Evolutionary conservation across 225 moss, liverwort and hornwort genomes (phyloP).

Genomic region (Pseudisothecium myosuroides): DNA sequence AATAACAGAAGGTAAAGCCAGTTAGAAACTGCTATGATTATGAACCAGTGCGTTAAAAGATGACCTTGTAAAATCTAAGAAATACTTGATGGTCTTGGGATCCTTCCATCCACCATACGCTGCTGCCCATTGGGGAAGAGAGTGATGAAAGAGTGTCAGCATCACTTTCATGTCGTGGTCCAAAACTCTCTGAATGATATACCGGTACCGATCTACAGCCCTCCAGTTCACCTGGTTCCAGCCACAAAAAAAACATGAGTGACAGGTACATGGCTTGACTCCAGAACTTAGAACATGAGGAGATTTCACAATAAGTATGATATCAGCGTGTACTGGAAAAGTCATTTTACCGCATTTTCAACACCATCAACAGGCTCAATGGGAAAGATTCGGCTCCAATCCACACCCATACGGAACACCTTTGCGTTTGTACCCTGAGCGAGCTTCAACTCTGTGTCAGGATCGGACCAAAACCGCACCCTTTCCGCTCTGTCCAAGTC

Average conservation of each 20-base stretch:
- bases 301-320: not conserved
- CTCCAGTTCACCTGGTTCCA: conserved; percentile 67
- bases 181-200: conserved; percentile 69
- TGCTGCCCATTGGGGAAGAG: conserved; percentile 87
- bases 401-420: conserved; percentile 95
- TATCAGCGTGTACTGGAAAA: not conserved
- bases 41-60: not conserved
- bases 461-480: conserved; percentile 89
- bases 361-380: conserved; percentile 75
- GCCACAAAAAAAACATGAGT: not conserved
- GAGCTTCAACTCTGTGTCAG: conserved; percentile 88
- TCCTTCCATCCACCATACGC: conserved; percentile 85
- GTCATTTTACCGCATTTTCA: conserved; percentile 35
- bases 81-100: conserved; percentile 69
- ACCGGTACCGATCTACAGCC: conserved; percentile 77
- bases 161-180: conserved; percentile 85
- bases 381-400: conserved; percentile 95
- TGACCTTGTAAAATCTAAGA: conserved; percentile 86
- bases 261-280: not conserved
- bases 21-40: not conserved
- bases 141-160: conserved; percentile 97
- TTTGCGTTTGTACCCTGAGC: conserved; percentile 62
- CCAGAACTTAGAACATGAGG: not conserved
- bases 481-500: conserved; percentile 61
- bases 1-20: not conserved